These are phyloP conservation scores for Polytrichum commune DNA, from an alignment of 225 moss, liverwort and hornwort species.

Conservation along the genomic window DNA sequence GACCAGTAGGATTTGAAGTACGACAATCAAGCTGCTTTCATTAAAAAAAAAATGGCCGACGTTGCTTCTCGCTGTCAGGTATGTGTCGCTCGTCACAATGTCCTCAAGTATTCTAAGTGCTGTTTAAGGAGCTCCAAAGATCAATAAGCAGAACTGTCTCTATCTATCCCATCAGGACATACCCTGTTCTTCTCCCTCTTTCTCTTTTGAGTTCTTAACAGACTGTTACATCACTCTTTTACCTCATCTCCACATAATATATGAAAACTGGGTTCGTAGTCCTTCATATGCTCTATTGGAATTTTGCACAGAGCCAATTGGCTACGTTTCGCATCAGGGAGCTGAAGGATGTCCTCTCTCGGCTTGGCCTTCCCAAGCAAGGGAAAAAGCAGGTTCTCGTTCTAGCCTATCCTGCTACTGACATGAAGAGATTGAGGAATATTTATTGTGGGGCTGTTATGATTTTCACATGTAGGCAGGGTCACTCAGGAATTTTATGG, in stretches of 20 bases:
- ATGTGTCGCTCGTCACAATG: constrained; percentile 15
- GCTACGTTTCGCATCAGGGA: constrained; percentile 66
- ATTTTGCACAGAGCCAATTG: constrained; percentile 44
- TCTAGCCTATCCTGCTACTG: too few species aligned
- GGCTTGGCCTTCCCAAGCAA: constrained; percentile 63
- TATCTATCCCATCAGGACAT: neutral
- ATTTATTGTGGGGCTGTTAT: too few species aligned
- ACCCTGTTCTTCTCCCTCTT: neutral
- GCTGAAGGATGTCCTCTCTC: constrained; percentile 63
- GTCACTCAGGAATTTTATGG: too few species aligned
- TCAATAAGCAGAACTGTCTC: neutral
- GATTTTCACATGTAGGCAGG: too few species aligned
- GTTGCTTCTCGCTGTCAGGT: constrained; percentile 59
- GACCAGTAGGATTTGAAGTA: neutral
- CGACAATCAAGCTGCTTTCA: neutral
- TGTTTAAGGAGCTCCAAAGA: neutral
- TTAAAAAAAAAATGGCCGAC: constrained; percentile 47
- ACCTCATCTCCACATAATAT: too few species aligned
- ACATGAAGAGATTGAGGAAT: too few species aligned
- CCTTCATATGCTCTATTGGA: constrained; percentile 9
- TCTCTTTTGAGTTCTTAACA: neutral
- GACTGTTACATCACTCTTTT: neutral
- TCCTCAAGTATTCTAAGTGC: constrained; percentile 6
- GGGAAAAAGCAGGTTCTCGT: constrained; percentile 62
- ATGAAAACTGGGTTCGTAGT: neutral